Evolutionary conservation across 2,329 filamentous ascomycete genomes (phyloP).

Genomic region (Mycosphaerella sp.): DNA sequence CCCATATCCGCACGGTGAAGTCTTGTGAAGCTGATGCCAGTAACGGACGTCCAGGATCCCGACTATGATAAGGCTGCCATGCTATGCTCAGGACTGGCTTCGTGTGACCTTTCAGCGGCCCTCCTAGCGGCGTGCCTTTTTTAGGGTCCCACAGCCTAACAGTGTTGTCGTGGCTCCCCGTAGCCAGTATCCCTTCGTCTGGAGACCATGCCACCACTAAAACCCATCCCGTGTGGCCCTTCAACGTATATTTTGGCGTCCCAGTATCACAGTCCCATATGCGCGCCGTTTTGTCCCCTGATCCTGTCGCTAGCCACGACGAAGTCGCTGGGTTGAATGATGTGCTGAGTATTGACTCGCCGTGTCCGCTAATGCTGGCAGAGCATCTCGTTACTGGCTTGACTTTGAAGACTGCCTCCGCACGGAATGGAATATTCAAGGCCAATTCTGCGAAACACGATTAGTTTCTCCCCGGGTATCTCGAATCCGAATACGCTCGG

Average conservation of each 20-base stretch:
- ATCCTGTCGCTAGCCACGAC: conserved; percentile 74
- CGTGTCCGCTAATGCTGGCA: conserved; percentile 82
- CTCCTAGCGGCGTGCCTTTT: conserved; percentile 67
- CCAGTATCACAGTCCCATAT: conserved; percentile 96
- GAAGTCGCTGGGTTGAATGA: conserved; percentile 78
- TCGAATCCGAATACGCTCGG: not conserved
- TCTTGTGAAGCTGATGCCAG: conserved; percentile 88
- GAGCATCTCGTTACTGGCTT: conserved; percentile 87
- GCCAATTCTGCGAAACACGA: conserved; percentile 49
- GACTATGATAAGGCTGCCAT: conserved; percentile 91
- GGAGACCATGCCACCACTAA: conserved; percentile 81
- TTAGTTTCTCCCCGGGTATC: not conserved
- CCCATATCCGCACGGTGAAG: conserved; percentile 79
- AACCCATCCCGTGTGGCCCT: conserved; percentile 86
- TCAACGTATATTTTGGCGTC: conserved; percentile 76
- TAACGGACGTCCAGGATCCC: conserved; percentile 64
- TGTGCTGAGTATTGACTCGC: conserved; percentile 78
- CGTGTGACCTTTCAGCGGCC: conserved; percentile 71
- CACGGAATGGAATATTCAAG: conserved; percentile 59
- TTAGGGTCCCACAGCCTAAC: conserved; percentile 85
- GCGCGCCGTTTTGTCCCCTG: conserved; percentile 82
- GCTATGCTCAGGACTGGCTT: conserved; percentile 84
- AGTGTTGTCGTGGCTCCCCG: conserved; percentile 87
- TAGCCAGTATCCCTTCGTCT: conserved; percentile 73
- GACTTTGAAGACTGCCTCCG: conserved; percentile 90